Base-by-base conservation (phyloP, 139 green algal species). In the Eudorina sp. region DNA sequence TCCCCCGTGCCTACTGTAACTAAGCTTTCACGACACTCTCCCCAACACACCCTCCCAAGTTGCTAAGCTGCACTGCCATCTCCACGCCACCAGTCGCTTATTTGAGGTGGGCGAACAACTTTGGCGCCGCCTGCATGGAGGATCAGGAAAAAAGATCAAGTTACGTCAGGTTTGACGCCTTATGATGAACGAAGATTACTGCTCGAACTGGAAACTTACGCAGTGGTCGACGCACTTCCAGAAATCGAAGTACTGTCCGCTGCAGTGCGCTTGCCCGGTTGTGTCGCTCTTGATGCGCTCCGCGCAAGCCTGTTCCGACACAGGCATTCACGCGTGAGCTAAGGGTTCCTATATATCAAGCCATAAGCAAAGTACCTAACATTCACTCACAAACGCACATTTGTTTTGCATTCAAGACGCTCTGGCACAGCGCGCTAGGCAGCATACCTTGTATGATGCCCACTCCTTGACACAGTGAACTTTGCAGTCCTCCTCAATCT, bases 161-260 rank as follows among this genome's bases (percentile, higher is more conserved):
- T 4, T 40, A 36, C 51, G 21, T 29, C 19, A 64, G 64, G 9
- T 19, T 9, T 23, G 34, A 40, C 9, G 9, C 18, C 16, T 16
- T 38, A 29, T 41, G 8, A 46, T 40, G 41, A 23, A 40, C 34
- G 3, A 41, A 51, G 29, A 4, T 43, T 14, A 19, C 4, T 40
- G 16, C 38, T 40, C 23, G 36, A 55, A 13, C 36, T 21, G 18
- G 16, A 45, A 7, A 94, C 92, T 94, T 87, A 95, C 94, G 85
- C 94, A 96, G 88, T 95, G 92, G 89, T 96, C 94, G 48, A 96
- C 85, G 87, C 95, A 97, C 40, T 92, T 82, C 93, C 94, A 97
- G 90, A 95, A 97, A 76, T 97, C 95, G 76, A 96, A 97, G 64
- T 95, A 96, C 90, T 96, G 95, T 36, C 95, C 94, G 3, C 92